These are phyloP conservation scores for Phytophthora vignae DNA, from an alignment of 352 stramenopile genomes.

Conservation along the genomic window DNA sequence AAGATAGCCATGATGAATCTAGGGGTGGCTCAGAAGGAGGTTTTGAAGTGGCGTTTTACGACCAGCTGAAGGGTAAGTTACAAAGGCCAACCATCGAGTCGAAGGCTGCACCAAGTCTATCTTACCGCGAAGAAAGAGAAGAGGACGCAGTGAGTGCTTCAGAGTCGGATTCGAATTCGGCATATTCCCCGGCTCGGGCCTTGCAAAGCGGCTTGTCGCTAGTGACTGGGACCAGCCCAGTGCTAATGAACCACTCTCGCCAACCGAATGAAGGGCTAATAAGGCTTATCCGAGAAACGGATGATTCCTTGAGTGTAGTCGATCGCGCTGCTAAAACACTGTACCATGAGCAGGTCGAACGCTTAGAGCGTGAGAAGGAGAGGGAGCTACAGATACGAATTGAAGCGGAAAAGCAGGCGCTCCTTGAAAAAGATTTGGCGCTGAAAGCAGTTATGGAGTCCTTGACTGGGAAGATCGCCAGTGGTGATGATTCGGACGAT, in stretches of 20 bases:
- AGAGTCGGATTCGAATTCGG: slow-evolving; percentile 6
- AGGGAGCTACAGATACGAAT: slow-evolving; percentile 28
- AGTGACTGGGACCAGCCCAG: background rate
- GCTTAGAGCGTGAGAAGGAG: slow-evolving; percentile 24
- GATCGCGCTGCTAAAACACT: slow-evolving; percentile 58
- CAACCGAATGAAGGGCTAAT: slow-evolving; percentile 40
- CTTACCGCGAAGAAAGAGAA: background rate
- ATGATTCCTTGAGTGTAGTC: slow-evolving; percentile 82
- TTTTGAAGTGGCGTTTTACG: slow-evolving; percentile 27
- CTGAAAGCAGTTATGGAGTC: slow-evolving; percentile 45
- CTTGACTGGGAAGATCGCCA: slow-evolving; percentile 16
- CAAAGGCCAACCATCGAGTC: background rate
- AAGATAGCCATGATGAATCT: slow-evolving; percentile 7
- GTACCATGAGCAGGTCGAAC: slow-evolving; percentile 53
- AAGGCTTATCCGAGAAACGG: slow-evolving; percentile 57
- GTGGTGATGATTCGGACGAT: slow-evolving; percentile 6
- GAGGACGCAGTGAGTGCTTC: slow-evolving; percentile 3
- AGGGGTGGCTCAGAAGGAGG: slow-evolving; percentile 6
- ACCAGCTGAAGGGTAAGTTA: slow-evolving; percentile 30
- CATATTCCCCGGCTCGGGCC: background rate
- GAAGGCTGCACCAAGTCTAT: background rate
- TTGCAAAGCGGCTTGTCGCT: background rate
- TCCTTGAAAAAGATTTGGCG: slow-evolving; percentile 31
- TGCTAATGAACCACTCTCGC: background rate
- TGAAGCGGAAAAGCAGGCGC: slow-evolving; percentile 27